Evolutionary conservation across 192 early-diverging fungal genomes (phyloP).

Genomic region (Piromyces sp.): DNA sequence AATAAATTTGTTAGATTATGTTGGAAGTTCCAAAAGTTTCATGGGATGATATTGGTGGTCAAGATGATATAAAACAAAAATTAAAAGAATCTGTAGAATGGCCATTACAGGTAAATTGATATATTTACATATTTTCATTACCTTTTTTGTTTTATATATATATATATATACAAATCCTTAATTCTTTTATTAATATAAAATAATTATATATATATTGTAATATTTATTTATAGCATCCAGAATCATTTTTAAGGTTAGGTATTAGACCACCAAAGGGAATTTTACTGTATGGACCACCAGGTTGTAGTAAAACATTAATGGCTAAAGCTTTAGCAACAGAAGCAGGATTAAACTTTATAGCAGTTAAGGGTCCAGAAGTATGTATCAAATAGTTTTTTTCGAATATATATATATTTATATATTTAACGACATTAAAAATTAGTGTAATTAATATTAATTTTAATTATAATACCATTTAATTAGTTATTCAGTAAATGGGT

Average conservation of each 20-base stretch:
- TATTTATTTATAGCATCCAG: constrained; percentile 47
- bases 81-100: constrained; percentile 93
- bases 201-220: neutral
- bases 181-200: no score
- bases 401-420: no score
- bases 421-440: no score
- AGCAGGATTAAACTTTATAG: constrained; percentile 89
- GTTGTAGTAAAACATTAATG: constrained; percentile 93
- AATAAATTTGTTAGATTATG: no score
- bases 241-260: constrained; percentile 69
- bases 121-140: no score
- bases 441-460: no score
- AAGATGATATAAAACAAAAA: constrained; percentile 73
- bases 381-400: neutral
- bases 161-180: no score
- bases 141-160: no score
- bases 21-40: constrained; percentile 83
- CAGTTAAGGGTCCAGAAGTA: constrained; percentile 94
- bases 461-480: neutral
- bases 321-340: constrained; percentile 96
- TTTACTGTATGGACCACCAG: constrained; percentile 93
- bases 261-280: constrained; percentile 94
- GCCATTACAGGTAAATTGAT: constrained; percentile 58
- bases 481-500: constrained; percentile 98
- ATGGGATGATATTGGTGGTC: constrained; percentile 91